Conservation (phyloP, 2,329 filamentous ascomycete species). For the Diaporthe helianthi region DNA sequence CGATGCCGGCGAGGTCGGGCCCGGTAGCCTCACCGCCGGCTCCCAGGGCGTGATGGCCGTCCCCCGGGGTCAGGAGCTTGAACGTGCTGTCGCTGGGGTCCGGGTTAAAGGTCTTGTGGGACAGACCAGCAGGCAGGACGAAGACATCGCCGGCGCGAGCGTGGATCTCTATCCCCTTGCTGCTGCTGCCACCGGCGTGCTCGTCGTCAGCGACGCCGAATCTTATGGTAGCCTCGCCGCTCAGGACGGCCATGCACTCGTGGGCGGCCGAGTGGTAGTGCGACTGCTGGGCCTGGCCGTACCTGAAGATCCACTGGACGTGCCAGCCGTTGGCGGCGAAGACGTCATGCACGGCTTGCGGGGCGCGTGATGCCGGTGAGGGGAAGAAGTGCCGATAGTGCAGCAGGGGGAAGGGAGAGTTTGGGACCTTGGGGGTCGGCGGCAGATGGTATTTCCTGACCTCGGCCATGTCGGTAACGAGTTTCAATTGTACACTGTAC, state of each 20-base stretch:
- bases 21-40: conserved; percentile 39
- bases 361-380: conserved; percentile 33
- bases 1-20: conserved; percentile 45
- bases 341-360: conserved; percentile 47
- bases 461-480: conserved; percentile 39
- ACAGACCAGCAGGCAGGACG: conserved; percentile 60
- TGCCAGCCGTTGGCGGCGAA: conserved; percentile 59
- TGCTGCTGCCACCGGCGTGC: conserved; percentile 42
- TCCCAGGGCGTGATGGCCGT: conserved; percentile 45
- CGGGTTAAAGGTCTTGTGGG: conserved; percentile 59
- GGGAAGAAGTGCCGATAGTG: conserved; percentile 56
- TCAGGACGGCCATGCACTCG: conserved; percentile 63
- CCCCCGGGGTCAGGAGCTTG: conserved; percentile 51
- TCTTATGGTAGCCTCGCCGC: conserved; percentile 57
- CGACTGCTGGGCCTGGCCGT: conserved; percentile 59
- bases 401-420: conserved; percentile 59
- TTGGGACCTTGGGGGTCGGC: conserved; percentile 55
- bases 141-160: conserved; percentile 64
- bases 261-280: conserved; percentile 65
- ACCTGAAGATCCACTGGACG: conserved; percentile 63
- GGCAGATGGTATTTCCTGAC: conserved; percentile 49
- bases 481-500: neutral
- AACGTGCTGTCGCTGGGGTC: conserved; percentile 45
- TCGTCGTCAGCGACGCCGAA: conserved; percentile 60
- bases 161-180: conserved; percentile 55